Base-by-base conservation (phyloP, 2,329 filamentous ascomycete species). In the Colletotrichum sp. region DNA sequence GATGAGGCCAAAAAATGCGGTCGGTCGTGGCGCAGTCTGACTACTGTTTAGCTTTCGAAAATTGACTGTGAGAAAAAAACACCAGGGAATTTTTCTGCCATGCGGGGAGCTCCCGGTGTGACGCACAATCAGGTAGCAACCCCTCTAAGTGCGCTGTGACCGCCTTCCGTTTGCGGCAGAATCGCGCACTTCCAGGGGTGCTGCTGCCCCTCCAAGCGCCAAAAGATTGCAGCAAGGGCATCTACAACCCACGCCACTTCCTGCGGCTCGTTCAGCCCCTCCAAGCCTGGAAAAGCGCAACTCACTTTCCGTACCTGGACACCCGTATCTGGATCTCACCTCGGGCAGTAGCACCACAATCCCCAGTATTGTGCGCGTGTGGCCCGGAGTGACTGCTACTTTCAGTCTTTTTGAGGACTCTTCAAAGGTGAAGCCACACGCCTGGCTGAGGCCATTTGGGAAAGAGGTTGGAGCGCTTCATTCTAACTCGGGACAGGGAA, bases 71-170 rank as follows among this genome's bases (percentile, higher is more conserved):
- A 16, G 29, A 12, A 27, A 66, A 13, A 29, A 36, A 34, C 66
- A 18, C 34, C 29, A 27, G 57, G 72, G 72, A 75, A 76, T 69
- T 66, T 75, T 75, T 75, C 73, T 75, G 75, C 73, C 75, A 55
- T 64, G 70, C 34, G 66, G 69, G 66, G 69, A 67, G 66, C 66
- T 75, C 38, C 31, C 63, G 63, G 59, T 64, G 51, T 76, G 75
- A 70, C 75, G 73, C 75, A 75, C 29, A 69, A 58, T 64, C 27
- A 61, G 57, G 72, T 29, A 59, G 51, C 16, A 55, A 12, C 8
- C 3, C 5, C 51, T 43, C 57, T 51, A 8, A 51, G 18, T 51
- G 43, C 11, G 43, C 43, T 21, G n/a, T 21, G 43, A 76, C 75
- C 75, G 75, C 75, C 64, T 72, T 33, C 64, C 8, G 3, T 12